Percentiles rank a stretch among this genome's conserved stretches.
These are phyloP conservation scores for Bombardia bombarda DNA, from an alignment of 495 filamentous ascomycete genomes.

Conservation along the genomic window DNA sequence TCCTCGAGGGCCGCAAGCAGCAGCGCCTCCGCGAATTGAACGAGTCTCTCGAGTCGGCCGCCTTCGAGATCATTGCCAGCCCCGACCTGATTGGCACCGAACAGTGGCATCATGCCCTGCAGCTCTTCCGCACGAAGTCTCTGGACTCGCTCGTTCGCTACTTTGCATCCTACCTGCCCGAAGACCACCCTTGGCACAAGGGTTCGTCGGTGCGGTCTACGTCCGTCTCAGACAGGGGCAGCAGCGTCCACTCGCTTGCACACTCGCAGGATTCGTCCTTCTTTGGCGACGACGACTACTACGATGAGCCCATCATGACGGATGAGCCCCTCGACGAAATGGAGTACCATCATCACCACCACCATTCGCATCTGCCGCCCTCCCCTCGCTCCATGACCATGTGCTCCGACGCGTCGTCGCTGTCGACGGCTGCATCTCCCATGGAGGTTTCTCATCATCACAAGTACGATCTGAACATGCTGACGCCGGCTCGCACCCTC, in stretches of 20 bases:
- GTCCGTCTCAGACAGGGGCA: constrained; percentile 20
- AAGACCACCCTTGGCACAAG: constrained; percentile 30
- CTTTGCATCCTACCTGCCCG: constrained; percentile 42
- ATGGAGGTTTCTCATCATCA: constrained; percentile 14
- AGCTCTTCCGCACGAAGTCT: constrained; percentile 44
- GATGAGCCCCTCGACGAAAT: constrained; percentile 31
- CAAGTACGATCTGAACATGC: constrained; percentile 14
- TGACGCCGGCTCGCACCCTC: constrained; percentile 31
- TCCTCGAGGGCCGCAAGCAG: constrained; percentile 38
- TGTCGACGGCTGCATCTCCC: no score
- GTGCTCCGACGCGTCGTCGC: constrained; percentile 34
- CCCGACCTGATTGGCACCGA: constrained; percentile 40
- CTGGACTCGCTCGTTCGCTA: constrained; percentile 45
- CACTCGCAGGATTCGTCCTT: constrained; percentile 24
- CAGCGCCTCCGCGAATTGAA: constrained; percentile 39
- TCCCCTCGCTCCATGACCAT: constrained; percentile 42
- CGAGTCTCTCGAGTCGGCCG: constrained; percentile 37
- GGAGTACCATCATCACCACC: no score
- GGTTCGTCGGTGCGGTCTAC: constrained; percentile 11
- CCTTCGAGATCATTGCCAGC: constrained; percentile 45
- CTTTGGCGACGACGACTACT: constrained; percentile 27
- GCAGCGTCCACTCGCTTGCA: constrained; percentile 14
- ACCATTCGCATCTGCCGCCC: constrained; percentile 29
- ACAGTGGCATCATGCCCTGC: constrained; percentile 42
- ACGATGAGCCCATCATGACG: constrained; percentile 27